Evolutionary conservation across 192 early-diverging fungal genomes (phyloP).

Genomic region (Coemansia sp.): DNA sequence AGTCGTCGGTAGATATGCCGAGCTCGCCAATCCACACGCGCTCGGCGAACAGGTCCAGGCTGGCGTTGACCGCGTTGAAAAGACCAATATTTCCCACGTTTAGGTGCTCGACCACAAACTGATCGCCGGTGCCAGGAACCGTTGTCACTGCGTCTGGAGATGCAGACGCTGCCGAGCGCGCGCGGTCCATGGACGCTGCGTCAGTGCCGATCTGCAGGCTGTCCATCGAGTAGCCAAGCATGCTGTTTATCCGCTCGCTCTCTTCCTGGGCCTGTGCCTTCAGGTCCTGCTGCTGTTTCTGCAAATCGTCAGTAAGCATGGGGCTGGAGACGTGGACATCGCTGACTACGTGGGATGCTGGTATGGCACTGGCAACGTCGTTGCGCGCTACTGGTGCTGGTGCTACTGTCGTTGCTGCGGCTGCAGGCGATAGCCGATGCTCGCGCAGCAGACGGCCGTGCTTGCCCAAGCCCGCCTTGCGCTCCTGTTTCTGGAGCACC

Average conservation of each 20-base stretch:
- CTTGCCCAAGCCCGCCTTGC: conserved; percentile 38
- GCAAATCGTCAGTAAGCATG: not conserved
- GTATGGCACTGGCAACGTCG: not conserved
- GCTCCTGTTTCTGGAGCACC: conserved; percentile 49
- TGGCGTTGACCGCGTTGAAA: conserved; percentile 85
- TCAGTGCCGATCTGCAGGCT: conserved; percentile 25
- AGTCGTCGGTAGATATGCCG: conserved; percentile 72
- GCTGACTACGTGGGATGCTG: not conserved
- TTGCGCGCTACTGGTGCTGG: not conserved
- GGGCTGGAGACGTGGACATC: conserved; percentile 3
- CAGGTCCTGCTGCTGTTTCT: conserved; percentile 5
- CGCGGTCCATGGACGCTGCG: not conserved
- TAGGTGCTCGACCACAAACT: conserved; percentile 72
- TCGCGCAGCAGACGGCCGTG: conserved; percentile 38
- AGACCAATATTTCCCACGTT: conserved; percentile 92
- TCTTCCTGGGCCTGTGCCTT: conserved; percentile 1
- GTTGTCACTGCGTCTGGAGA: conserved; percentile 10
- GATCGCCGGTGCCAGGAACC: conserved; percentile 44
- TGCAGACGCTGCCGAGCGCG: not conserved
- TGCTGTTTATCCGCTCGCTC: not conserved
- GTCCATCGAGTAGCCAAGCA: conserved; percentile 6
- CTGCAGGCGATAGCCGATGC: conserved; percentile 8
- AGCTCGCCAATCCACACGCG: conserved; percentile 78
- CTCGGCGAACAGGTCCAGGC: conserved; percentile 58
- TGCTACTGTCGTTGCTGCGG: not conserved